Evolutionary conservation across 106 monocot species (phyloP).

Genomic region (Allium sativum): DNA sequence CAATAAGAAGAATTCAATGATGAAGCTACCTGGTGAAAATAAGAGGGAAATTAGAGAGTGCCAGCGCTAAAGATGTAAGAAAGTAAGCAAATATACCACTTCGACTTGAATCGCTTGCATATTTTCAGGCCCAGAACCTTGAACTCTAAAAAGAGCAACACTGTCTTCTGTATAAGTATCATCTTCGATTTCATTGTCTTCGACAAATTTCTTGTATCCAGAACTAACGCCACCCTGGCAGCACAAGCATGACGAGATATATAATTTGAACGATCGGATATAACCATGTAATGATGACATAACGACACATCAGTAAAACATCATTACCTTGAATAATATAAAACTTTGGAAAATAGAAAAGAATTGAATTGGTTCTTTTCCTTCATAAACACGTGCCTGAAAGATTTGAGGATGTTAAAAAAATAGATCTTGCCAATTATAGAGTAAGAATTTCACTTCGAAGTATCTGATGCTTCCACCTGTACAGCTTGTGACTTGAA

Average conservation of each 20-base stretch:
- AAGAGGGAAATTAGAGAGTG: neutral
- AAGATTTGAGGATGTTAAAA: neutral
- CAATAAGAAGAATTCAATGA: slow-evolving; percentile 97
- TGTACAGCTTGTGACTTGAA: slow-evolving; percentile 67
- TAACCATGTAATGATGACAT: too few relatives aligned
- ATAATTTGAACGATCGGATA: too few relatives aligned
- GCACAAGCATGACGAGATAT: too few relatives aligned
- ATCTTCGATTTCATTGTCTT: slow-evolving; percentile 45
- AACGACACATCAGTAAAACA: neutral
- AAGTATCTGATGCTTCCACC: slow-evolving; percentile 19
- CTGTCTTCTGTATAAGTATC: slow-evolving; percentile 77
- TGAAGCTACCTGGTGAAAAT: slow-evolving; percentile 63
- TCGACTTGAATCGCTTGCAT: slow-evolving; percentile 99
- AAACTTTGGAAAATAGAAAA: slow-evolving; percentile 81
- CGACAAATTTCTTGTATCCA: slow-evolving; percentile 71
- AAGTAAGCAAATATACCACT: slow-evolving; percentile 30
- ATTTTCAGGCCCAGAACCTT: slow-evolving; percentile 92
- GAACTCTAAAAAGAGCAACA: slow-evolving; percentile 76
- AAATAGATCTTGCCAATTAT: neutral
- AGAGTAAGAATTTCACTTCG: neutral
- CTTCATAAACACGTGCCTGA: slow-evolving; percentile 67
- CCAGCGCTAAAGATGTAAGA: neutral
- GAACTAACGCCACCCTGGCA: slow-evolving; percentile 79
- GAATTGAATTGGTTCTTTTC: slow-evolving; percentile 82
- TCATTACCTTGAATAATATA: slow-evolving; percentile 58